Evolutionary conservation across 257 asterid genomes (phyloP).

Genomic region (Henckelia pumila): DNA sequence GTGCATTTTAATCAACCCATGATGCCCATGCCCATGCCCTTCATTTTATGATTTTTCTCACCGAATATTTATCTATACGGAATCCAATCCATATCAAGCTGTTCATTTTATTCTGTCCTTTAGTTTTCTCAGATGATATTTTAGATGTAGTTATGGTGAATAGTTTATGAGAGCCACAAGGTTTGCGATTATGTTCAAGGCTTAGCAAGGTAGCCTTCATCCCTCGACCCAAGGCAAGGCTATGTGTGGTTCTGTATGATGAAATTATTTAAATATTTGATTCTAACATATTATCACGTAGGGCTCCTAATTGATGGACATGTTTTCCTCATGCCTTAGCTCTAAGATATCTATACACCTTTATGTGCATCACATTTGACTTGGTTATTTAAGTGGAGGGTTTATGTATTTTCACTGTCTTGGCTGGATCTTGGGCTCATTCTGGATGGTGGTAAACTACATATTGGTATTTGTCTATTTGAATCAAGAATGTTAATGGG

Average conservation of each 20-base stretch:
- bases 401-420: no score
- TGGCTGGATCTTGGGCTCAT: neutral
- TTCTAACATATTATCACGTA: neutral
- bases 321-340: neutral
- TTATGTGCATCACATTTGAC: neutral
- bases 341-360: neutral
- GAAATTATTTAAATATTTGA: neutral
- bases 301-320: neutral
- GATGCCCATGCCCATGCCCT: neutral
- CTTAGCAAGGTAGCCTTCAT: neutral
- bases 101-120: neutral
- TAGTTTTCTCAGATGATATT: neutral
- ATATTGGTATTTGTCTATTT: neutral
- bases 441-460: neutral
- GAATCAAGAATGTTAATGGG: no score
- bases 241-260: neutral
- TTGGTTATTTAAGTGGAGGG: neutral
- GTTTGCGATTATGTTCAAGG: neutral
- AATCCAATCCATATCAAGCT: neutral
- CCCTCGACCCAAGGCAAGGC: neutral
- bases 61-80: neutral
- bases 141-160: neutral
- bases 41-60: neutral
- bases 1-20: no score
- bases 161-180: neutral